Conservation (phyloP, 768 basidiomycete genomes). For the Calocybe indica region DNA sequence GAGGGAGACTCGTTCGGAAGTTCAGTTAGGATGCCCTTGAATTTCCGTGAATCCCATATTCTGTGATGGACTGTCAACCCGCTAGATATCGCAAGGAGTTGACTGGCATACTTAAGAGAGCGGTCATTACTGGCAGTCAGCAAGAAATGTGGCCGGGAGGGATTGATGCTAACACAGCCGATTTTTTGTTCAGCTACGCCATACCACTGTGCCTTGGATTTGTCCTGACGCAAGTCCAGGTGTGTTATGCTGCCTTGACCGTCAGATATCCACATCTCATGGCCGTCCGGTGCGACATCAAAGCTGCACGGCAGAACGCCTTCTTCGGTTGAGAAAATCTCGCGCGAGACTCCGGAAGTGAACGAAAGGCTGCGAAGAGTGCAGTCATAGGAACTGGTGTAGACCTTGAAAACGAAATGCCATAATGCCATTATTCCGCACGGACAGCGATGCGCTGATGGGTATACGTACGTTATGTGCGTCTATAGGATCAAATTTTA, state of each 20-base stretch:
- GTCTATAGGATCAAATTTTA: slow-evolving; percentile 74
- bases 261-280: slow-evolving; percentile 86
- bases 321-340: slow-evolving; percentile 61
- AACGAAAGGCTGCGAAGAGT: slow-evolving; percentile 72
- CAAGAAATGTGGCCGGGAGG: slow-evolving; percentile 56
- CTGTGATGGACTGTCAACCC: slow-evolving; percentile 27
- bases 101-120: slow-evolving; percentile 51
- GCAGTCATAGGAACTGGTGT: slow-evolving; percentile 78
- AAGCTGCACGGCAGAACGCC: slow-evolving; percentile 57
- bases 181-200: slow-evolving; percentile 68
- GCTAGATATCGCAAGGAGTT: not conserved
- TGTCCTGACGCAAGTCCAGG: slow-evolving; percentile 65
- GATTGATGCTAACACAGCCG: slow-evolving; percentile 77
- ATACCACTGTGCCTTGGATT: slow-evolving; percentile 52
- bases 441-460: not conserved
- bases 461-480: slow-evolving; percentile 53
- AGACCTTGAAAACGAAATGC: slow-evolving; percentile 42
- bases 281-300: slow-evolving; percentile 59
- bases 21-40: slow-evolving; percentile 36
- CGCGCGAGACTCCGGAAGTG: slow-evolving; percentile 62
- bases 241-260: slow-evolving; percentile 65
- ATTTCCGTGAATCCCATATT: slow-evolving; percentile 76
- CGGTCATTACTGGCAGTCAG: slow-evolving; percentile 76
- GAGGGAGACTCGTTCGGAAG: slow-evolving; percentile 22
- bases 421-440: not conserved